Percentiles rank a stretch among this genome's conserved stretches.
Evolutionary conservation across 2,329 filamentous ascomycete genomes (phyloP).

Genomic region (Cladosporium sp.): DNA sequence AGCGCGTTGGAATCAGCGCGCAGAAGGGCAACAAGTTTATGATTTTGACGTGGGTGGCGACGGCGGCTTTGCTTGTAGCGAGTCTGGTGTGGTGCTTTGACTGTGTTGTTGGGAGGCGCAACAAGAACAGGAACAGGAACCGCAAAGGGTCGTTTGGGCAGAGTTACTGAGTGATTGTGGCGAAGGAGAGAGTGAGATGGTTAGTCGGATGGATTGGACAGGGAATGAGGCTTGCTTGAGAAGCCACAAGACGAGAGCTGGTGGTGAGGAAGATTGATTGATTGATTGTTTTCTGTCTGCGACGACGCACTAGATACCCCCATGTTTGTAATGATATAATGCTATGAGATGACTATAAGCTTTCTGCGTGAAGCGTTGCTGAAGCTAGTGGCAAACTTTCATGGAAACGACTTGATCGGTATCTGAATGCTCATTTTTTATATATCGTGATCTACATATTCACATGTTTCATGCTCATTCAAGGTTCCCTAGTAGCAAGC

Average conservation of each 20-base stretch:
- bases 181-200: not conserved
- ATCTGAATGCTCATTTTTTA: not conserved
- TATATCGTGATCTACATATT: not conserved
- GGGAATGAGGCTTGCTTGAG: not conserved
- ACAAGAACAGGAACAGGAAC: not conserved
- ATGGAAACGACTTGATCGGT: not conserved
- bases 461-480: not conserved
- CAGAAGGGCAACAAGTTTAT: constrained; percentile 57
- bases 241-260: not conserved
- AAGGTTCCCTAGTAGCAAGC: not conserved
- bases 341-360: not conserved
- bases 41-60: constrained; percentile 60
- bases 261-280: not conserved
- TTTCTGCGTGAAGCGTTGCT: not conserved
- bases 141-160: not conserved
- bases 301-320: not conserved
- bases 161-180: not conserved
- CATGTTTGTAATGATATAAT: constrained; percentile 1
- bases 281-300: not conserved
- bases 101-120: constrained; percentile 20
- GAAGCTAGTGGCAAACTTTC: not conserved
- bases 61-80: constrained; percentile 34
- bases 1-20: constrained; percentile 51
- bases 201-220: not conserved
- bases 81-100: constrained; percentile 32